A percentile compares a stretch with the other conserved stretches of the same genome.
Conservation (phyloP, 2,329 filamentous ascomycete species). For the Ophiocordyceps robertsii region DNA sequence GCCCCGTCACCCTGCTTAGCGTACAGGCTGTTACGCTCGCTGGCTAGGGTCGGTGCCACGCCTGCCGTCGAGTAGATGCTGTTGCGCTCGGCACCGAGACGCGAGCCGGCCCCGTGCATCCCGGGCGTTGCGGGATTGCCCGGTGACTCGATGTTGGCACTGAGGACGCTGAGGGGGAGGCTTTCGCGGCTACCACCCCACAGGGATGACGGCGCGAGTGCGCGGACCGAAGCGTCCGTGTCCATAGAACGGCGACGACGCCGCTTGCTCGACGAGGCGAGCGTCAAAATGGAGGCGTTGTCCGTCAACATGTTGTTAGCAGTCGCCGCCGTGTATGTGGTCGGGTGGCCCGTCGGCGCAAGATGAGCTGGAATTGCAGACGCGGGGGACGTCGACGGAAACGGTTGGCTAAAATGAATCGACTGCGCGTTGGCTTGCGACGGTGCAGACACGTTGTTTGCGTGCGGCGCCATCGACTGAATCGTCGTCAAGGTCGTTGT, state of each 20-base stretch:
- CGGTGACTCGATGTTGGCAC: conserved; percentile 48
- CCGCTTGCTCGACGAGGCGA: conserved; percentile 71
- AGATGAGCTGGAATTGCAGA: conserved; percentile 63
- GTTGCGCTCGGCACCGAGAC: conserved; percentile 46
- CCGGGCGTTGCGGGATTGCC: conserved; percentile 31
- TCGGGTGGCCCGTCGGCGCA: conserved; percentile 43
- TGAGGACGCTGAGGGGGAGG: conserved; percentile 65
- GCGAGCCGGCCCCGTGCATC: conserved; percentile 36
- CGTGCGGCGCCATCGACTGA: conserved; percentile 55
- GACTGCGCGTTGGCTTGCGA: conserved; percentile 29
- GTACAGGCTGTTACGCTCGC: conserved; percentile 74
- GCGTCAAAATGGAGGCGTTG: conserved; percentile 73
- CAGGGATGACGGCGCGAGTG: conserved; percentile 68
- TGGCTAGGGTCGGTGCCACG: conserved; percentile 48
- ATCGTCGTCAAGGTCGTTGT: conserved; percentile 79
- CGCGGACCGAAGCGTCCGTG: conserved; percentile 74
- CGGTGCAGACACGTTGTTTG: conserved; percentile 19
- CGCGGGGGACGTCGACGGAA: conserved; percentile 48
- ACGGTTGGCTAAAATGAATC: conserved; percentile 53
- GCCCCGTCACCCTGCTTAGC: conserved; percentile 57
- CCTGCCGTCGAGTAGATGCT: conserved; percentile 73
- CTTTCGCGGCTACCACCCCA: conserved; percentile 74
- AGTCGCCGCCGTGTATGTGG: conserved; percentile 64
- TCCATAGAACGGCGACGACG: conserved; percentile 68
- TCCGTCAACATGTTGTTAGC: conserved; percentile 74